Percentiles rank a stretch among this genome's conserved stretches.
Evolutionary conservation across 805 yeast species (phyloP).

Genomic region (Saccharomycopsis lassenensis): DNA sequence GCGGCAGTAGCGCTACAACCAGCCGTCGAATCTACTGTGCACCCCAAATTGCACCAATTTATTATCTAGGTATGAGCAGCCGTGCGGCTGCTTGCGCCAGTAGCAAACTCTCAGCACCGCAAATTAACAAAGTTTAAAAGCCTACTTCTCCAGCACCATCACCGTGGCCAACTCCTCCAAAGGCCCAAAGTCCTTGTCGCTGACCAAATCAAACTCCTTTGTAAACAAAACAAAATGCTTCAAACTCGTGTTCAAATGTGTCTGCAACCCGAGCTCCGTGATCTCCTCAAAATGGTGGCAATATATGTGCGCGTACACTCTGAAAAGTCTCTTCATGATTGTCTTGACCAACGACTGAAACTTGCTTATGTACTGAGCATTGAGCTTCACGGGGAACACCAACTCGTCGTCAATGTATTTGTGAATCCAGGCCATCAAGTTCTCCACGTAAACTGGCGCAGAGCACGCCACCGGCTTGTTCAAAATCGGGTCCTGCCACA

Average conservation of each 20-base stretch:
- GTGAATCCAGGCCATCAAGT: slow-evolving; percentile 92
- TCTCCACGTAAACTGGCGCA: slow-evolving; percentile 93
- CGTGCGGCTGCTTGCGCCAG: too few species aligned
- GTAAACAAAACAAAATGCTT: slow-evolving; percentile 88
- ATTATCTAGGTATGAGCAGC: not conserved
- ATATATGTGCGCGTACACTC: slow-evolving; percentile 94
- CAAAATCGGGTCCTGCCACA: slow-evolving; percentile 81
- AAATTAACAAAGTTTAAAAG: not conserved
- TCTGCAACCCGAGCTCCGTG: slow-evolving; percentile 82
- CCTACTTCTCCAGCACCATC: slow-evolving; percentile 37
- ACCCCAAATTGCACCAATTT: not conserved
- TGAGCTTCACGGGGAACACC: slow-evolving; percentile 80
- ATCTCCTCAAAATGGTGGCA: slow-evolving; percentile 97
- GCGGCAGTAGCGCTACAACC: too few species aligned
- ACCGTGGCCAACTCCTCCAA: slow-evolving; percentile 69
- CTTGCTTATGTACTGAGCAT: slow-evolving; percentile 84
- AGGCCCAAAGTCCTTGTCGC: slow-evolving; percentile 83
- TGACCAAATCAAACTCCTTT: slow-evolving; percentile 70
- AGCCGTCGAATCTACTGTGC: too few species aligned
- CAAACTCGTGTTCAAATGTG: slow-evolving; percentile 85
- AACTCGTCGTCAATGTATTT: slow-evolving; percentile 83
- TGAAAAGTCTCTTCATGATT: slow-evolving; percentile 79
- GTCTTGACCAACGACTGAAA: slow-evolving; percentile 73
- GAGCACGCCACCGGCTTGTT: slow-evolving; percentile 73
- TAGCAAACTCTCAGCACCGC: not conserved